These are phyloP conservation scores for Citrullus amarus DNA, from an alignment of 306 rosid genomes.

Conservation along the genomic window DNA sequence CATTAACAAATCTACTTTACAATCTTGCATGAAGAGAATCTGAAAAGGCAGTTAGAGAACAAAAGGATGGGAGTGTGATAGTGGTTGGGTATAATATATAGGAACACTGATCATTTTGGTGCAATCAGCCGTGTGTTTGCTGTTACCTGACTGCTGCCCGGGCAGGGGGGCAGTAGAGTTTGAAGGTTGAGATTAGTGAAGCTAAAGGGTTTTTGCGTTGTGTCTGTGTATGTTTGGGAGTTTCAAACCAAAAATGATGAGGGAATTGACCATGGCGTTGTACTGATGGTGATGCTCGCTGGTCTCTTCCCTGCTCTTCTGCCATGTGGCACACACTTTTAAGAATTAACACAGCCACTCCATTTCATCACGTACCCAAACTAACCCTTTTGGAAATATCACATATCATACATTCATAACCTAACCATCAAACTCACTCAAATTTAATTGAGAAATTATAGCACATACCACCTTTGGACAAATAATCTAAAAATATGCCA, in stretches of 20 bases:
- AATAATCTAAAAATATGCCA: too few species aligned
- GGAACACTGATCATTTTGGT: not conserved
- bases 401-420: not conserved
- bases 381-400: not conserved
- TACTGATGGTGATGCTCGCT: slow-evolving; percentile 36
- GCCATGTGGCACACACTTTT: slow-evolving; percentile 27
- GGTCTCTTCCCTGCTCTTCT: slow-evolving; percentile 35
- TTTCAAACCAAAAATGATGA: slow-evolving; percentile 62
- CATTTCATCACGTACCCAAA: not conserved
- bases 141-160: not conserved
- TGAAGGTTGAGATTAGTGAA: not conserved
- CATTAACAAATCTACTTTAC: not conserved
- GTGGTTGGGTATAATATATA: not conserved
- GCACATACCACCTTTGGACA: too few species aligned
- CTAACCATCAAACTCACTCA: not conserved
- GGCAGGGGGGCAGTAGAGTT: not conserved
- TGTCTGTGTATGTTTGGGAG: not conserved
- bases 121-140: not conserved
- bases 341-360: not conserved
- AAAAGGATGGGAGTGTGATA: not conserved
- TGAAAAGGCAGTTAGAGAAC: slow-evolving; percentile 4
- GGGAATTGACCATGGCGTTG: slow-evolving; percentile 22
- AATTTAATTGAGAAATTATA: too few species aligned
- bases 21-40: not conserved
- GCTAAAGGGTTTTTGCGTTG: not conserved